Percentiles rank a stretch among this genome's conserved stretches.
Evolutionary conservation across 345 rosid species (phyloP).

Genomic region (Pistacia atlantica): DNA sequence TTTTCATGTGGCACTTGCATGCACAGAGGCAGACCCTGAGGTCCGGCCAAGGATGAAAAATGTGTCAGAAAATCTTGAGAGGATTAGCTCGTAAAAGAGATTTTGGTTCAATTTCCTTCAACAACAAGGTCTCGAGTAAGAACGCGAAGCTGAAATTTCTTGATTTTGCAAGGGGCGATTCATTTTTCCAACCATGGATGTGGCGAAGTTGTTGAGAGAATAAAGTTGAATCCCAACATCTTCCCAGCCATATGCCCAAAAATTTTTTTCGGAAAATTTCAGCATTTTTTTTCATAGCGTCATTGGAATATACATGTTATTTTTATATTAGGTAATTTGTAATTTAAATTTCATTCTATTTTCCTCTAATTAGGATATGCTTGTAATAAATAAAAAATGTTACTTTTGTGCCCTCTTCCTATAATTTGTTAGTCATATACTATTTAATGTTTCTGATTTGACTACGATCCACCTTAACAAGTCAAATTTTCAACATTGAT

Average conservation of each 20-base stretch:
- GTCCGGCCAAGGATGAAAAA: conserved; percentile 91
- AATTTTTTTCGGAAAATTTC: conserved; percentile 12
- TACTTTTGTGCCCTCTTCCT: neutral
- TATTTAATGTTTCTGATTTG: too few species aligned
- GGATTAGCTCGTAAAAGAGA: conserved; percentile 45
- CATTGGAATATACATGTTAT: neutral
- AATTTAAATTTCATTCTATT: conserved; percentile 27
- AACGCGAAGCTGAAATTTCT: neutral
- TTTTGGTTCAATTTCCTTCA: neutral
- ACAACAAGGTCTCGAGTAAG: too few species aligned
- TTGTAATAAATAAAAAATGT: conserved; percentile 17
- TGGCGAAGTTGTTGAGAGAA: neutral
- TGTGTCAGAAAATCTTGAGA: conserved; percentile 81
- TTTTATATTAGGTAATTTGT: conserved; percentile 9
- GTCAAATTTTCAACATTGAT: too few species aligned
- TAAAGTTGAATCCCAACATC: neutral
- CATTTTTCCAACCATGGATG: neutral
- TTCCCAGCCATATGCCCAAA: neutral
- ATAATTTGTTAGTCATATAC: too few species aligned
- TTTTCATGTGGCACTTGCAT: conserved; percentile 84
- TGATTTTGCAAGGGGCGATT: neutral
- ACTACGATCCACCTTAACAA: too few species aligned
- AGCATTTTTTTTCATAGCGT: conserved; percentile 14
- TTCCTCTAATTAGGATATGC: neutral
- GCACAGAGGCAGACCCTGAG: conserved; percentile 89